A percentile compares a stretch with the other conserved stretches of the same genome.
phyloP scores from a whole-genome alignment of 805 yeast genomes.

The Isabelozyma heimii region DNA sequence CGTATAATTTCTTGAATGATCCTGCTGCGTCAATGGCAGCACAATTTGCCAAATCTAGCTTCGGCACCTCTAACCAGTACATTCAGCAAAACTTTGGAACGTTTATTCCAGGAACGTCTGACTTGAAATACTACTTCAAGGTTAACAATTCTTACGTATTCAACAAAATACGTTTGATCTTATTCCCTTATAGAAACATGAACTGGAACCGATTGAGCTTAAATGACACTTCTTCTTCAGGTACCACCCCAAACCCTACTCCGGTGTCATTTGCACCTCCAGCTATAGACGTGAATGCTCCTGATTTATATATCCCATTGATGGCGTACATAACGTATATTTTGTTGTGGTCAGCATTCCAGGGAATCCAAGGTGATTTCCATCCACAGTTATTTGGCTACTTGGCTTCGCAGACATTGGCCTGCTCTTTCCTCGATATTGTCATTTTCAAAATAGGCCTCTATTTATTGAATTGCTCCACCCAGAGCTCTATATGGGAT shows the following conservation, averaged over 20 bases:
- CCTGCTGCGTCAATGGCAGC: conserved; percentile 83
- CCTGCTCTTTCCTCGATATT: conserved; percentile 76
- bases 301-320: conserved; percentile 92
- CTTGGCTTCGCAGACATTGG: conserved; percentile 81
- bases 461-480: conserved; percentile 69
- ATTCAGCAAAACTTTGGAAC: conserved; percentile 67
- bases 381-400: conserved; percentile 91
- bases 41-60: conserved; percentile 83
- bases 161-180: conserved; percentile 64
- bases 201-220: conserved; percentile 69
- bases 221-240: conserved; percentile 20
- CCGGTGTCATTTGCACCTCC: conserved; percentile 65
- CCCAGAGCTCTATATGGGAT: conserved; percentile 68
- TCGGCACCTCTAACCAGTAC: conserved; percentile 77
- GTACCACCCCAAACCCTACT: conserved; percentile 21
- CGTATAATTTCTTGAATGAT: conserved; percentile 57
- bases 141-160: conserved; percentile 87
- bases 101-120: conserved; percentile 46
- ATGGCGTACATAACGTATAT: conserved; percentile 92
- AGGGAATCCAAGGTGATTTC: conserved; percentile 85
- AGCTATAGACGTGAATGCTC: conserved; percentile 84
- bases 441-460: conserved; percentile 75
- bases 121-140: conserved; percentile 83
- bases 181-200: conserved; percentile 83
- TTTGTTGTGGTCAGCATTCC: conserved; percentile 75